Base-by-base conservation (phyloP, 352 stramenopile species). In the Thalassiosira hispida region DNA sequence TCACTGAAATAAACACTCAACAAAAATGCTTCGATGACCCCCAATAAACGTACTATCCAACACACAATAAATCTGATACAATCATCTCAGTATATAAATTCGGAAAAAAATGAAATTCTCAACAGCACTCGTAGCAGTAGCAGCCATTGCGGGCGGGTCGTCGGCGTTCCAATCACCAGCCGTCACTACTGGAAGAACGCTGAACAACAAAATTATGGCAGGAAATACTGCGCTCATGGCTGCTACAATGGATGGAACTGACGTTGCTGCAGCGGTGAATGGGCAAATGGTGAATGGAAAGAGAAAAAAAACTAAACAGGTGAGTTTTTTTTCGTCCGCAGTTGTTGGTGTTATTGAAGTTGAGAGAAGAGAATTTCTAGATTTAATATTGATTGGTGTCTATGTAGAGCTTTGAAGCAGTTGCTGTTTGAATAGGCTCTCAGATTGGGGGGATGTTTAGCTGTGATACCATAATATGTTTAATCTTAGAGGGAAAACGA, bases 261-360 rank as follows among this genome's bases (percentile, higher is more conserved):
- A 31, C 1, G 12, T 23, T 18, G 42, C n/a, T 33, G 68, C 25
- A 20, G 27, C 5, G 7, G 9, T 74, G 9, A 57, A 69, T 33
- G 27, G 47, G 2, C 35, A 51, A 11, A 29, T 22, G 16, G 59
- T 33, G 16, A 71, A 51, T 38, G 63, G 44, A 0, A 59, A 14
- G 25, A 65, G 64, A 23, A 85, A 85, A 52, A 85, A 85, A 40
- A 81, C 77, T 9, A 85, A 85, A 40, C 40, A 79, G 60, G 77
- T 83, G 31, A 75, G 75, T 65, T 57, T 47, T 55, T 9, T n/a
- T n/a, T 22, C 29, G 3, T 38, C 3, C 8, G 31, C 8, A 38
- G 31, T 8, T n/a, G n/a, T n/a, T n/a, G n/a, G n/a, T n/a, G n/a
- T n/a, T n/a, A n/a, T n/a, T n/a, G n/a, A n/a, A n/a, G n/a, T n/a